A percentile compares a stretch with the other conserved stretches of the same genome.
Evolutionary conservation across 2,329 filamentous ascomycete genomes (phyloP).

Genomic region (Boeremia lycopersici): DNA sequence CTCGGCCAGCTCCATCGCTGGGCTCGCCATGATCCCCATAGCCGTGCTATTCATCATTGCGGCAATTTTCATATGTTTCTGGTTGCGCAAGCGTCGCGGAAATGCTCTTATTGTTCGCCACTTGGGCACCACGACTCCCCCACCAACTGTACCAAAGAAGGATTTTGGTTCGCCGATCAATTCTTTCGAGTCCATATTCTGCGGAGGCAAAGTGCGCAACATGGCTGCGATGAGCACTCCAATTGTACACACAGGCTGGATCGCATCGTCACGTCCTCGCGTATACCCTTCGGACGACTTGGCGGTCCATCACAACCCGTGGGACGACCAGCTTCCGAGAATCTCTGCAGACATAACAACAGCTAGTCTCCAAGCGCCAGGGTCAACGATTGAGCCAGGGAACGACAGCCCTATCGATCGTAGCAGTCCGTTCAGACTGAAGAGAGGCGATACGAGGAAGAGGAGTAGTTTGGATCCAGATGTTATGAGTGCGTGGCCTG

Average conservation of each 20-base stretch:
- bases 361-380: background rate
- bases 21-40: conserved; percentile 35
- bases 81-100: conserved; percentile 22
- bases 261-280: background rate
- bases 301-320: conserved; percentile 7
- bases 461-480: conserved; percentile 23
- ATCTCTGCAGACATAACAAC: conserved; percentile 5
- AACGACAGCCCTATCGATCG: conserved; percentile 38
- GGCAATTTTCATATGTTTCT: conserved; percentile 26
- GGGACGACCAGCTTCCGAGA: conserved; percentile 3
- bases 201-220: conserved; percentile 27
- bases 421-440: conserved; percentile 37
- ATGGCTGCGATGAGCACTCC: conserved; percentile 28
- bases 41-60: conserved; percentile 20
- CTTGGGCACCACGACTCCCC: conserved; percentile 1
- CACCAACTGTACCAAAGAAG: conserved; percentile 21
- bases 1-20: conserved; percentile 23
- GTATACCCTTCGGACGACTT: background rate
- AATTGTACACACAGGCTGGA: background rate
- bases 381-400: background rate
- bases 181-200: conserved; percentile 15
- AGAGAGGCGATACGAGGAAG: conserved; percentile 33
- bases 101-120: conserved; percentile 1
- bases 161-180: conserved; percentile 13
- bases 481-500: conserved; percentile 25